phyloP scores from a whole-genome alignment of 345 rosid genomes.

The Boechera retrofracta region DNA sequence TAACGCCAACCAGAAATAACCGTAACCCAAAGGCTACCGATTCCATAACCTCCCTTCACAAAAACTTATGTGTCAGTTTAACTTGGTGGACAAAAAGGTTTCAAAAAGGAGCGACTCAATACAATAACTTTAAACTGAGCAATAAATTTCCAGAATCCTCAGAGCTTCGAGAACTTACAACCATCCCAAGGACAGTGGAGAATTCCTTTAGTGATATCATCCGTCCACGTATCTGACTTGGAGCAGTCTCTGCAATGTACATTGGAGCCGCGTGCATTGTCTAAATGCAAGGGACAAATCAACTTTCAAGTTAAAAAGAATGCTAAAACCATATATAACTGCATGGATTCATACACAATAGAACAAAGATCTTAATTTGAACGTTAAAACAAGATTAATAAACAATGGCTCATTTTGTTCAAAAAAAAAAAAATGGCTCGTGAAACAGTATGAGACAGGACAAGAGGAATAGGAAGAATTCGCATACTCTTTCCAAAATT shows the following conservation, averaged over 20 bases:
- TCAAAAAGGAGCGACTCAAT: constrained; percentile 6
- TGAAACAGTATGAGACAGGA: not conserved
- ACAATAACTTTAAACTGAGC: constrained; percentile 6
- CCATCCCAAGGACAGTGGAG: constrained; percentile 97
- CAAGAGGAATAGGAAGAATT: constrained; percentile 4
- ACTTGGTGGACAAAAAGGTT: constrained; percentile 10
- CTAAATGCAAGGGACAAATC: constrained; percentile 48
- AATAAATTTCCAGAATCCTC: not conserved
- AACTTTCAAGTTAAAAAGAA: constrained; percentile 25
- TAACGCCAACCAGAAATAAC: constrained; percentile 91
- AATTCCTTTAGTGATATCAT: constrained; percentile 95
- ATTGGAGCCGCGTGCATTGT: constrained; percentile 99
- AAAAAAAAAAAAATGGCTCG: not conserved
- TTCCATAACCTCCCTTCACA: constrained; percentile 89
- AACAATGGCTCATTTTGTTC: not conserved
- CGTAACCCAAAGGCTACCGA: constrained; percentile 86
- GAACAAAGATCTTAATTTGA: constrained; percentile 18
- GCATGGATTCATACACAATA: not conserved
- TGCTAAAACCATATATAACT: not conserved
- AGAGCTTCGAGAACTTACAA: constrained; percentile 70
- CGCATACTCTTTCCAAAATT: not conserved
- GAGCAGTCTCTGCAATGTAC: constrained; percentile 99
- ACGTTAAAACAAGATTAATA: constrained; percentile 1
- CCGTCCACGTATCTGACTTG: constrained; percentile 85
- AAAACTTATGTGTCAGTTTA: constrained; percentile 25